Evolutionary conservation across 768 basidiomycete species (phyloP).

Genomic region (Rhodotorula babjevae): DNA sequence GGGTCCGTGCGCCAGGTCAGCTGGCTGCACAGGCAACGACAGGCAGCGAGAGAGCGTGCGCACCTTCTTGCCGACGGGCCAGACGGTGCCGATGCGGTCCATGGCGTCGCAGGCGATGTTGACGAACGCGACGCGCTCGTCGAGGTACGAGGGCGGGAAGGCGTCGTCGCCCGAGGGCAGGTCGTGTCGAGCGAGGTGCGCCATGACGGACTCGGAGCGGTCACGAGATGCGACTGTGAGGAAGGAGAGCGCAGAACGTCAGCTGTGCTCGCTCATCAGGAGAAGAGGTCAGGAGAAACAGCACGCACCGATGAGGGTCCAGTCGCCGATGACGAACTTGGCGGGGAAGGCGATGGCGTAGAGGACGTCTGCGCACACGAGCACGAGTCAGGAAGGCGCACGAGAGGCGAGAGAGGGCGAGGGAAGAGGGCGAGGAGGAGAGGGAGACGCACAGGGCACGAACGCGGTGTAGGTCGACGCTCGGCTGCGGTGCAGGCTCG

Average conservation of each 20-base stretch:
- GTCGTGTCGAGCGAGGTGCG: conserved; percentile 1
- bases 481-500: conserved; percentile 14
- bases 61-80: conserved; percentile 29
- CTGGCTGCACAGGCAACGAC: fast-evolving
- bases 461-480: conserved; percentile 27
- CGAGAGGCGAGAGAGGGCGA: background rate
- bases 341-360: conserved; percentile 32
- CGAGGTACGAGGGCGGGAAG: conserved; percentile 20
- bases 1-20: background rate
- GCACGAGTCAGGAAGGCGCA: too few relatives aligned
- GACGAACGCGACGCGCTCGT: conserved; percentile 18
- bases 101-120: conserved; percentile 32
- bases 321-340: conserved; percentile 36
- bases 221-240: conserved; percentile 17
- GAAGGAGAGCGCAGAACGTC: background rate
- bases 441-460: conserved; percentile 16
- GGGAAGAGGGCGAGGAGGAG: background rate
- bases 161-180: conserved; percentile 32
- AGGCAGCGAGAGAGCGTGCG: background rate
- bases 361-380: background rate
- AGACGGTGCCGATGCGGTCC: conserved; percentile 22
- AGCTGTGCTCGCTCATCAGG: background rate
- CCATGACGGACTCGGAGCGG: conserved; percentile 27
- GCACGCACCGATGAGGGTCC: conserved; percentile 21
- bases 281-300: too few relatives aligned